Percentiles rank a stretch among this genome's conserved stretches.
Evolutionary conservation across 768 basidiomycete genomes (phyloP).

Genomic region (Tricholoma bakamatsutake): DNA sequence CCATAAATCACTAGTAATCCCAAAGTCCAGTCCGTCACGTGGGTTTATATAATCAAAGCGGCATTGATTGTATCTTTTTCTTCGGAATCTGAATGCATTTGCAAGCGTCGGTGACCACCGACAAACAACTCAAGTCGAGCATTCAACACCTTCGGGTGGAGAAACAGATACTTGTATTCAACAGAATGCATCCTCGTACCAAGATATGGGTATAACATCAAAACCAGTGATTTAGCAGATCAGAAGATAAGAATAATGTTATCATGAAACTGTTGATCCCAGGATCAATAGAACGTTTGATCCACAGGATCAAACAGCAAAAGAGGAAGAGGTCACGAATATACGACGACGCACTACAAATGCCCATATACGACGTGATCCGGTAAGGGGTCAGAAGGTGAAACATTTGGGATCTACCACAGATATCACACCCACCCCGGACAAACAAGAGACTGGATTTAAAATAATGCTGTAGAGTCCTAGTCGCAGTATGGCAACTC

Average conservation of each 20-base stretch:
- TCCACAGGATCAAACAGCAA: conserved; percentile 2
- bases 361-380: neutral
- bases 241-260: conserved; percentile 1
- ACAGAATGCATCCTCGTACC: neutral
- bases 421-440: neutral
- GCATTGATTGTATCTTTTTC: too few relatives aligned
- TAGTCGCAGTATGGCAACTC: conserved; percentile 50
- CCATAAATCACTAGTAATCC: too few relatives aligned
- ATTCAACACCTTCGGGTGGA: too few relatives aligned
- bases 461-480: neutral
- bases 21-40: too few relatives aligned
- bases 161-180: neutral
- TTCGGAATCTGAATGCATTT: too few relatives aligned
- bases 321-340: neutral
- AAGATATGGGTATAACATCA: conserved; percentile 3
- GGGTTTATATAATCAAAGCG: too few relatives aligned
- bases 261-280: conserved; percentile 1
- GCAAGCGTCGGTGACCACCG: too few relatives aligned
- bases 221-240: neutral
- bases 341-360: neutral
- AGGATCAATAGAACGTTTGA: conserved; percentile 2
- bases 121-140: too few relatives aligned
- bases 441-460: neutral
- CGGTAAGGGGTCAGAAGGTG: neutral
- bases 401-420: neutral